Base-by-base conservation (phyloP, 169 alveolate species). In the Eimeria falciformis region DNA sequence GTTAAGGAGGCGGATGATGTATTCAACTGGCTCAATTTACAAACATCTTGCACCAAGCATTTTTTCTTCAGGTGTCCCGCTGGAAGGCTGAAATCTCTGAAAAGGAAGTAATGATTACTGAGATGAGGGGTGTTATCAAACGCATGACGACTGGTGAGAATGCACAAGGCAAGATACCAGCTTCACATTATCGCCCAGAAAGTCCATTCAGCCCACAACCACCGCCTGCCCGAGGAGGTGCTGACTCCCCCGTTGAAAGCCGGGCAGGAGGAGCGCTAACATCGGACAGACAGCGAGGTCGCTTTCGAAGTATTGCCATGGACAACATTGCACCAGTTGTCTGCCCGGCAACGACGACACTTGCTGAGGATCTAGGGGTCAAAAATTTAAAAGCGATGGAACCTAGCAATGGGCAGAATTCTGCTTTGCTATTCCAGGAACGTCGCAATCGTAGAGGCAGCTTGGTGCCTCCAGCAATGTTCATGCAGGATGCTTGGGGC, bases 291-390 rank as follows among this genome's bases (percentile, higher is more conserved):
- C 89, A 71, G 18, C 29, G 89, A 53, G 89, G 75, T 37, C 89
- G 89, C 43, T n/a, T 56, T 21, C 89, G 89, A 53, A 81, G 56
- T 73, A 81, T 50, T 73, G 27, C 56, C 7, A 4, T 81, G 37
- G 89, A 33, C 56, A 53, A 37, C 27, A 53, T 81, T 45, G 46
- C 56, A 5, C 75, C 75, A 11, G 46, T 27, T 12, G 18, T 55
- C 12, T 50, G 75, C n/a, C 77, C 55, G 3, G 29, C 89, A 21
- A 73, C 12, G 43, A 81, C 89, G 23, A 81, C 89, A 17, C 89
- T 81, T 17, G 89, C 89, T 18, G 69, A 81, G 75, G 89, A 81
- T 55, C 33, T 81, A 14, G n/a, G 89, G 55, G 37, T 55, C 7
- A 25, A 18, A 25, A 18, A n/a, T 29, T 14, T 75, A 23, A 45